Evolutionary conservation across 1,139 yeast species (phyloP), one percentile per base, ranked within the genome.

Genomic region (Lodderomyces theae): DNA sequence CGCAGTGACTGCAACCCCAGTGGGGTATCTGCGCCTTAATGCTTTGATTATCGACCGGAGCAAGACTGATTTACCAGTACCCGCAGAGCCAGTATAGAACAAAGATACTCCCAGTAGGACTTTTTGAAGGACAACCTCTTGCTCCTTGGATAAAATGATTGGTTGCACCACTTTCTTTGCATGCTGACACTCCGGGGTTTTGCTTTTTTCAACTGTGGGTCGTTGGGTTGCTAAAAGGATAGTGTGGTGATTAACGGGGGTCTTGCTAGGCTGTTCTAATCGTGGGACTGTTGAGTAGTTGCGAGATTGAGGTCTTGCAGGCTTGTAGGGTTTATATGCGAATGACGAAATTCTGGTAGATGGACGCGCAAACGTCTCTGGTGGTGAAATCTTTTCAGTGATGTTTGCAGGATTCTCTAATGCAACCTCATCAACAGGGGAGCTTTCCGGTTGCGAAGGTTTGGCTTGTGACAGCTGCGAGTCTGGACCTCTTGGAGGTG

Each of bases 21-120:
- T 57, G 1, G 72, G 70, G 53, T 80, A 70, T 41, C 66, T 71
- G 1, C 50, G 43, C 45, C 69, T 72, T 42, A 92, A 64, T 0
- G 75, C 69, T 47, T 78, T 74, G 41, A 92, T 90, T 32, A 92
- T 73, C 21, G 83, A 76, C 44, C 83, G 72, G 38, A 94, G 66
- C 15, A 86, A 67, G 4, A 89, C 82, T 1, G 96, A 87, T 58
- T 89, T 89, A 54, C 97, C 97, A 1, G 97, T 89, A 54, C 97
- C 97, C 0, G 97, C 97, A 31, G 96, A 86, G 31, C 97, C 97
- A 0, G 97, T 89, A 54, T 86, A 89, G 56, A 89, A 89, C 1
- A 88, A 60, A 32, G 82, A 85, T 16, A 69, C 64, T 0, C 87
- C 74, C n/a, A 45, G 47, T 19, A 59, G 39, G 0, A 66, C 75